phyloP scores from a whole-genome alignment of 345 rosid species.

The Syzygium jambos region DNA sequence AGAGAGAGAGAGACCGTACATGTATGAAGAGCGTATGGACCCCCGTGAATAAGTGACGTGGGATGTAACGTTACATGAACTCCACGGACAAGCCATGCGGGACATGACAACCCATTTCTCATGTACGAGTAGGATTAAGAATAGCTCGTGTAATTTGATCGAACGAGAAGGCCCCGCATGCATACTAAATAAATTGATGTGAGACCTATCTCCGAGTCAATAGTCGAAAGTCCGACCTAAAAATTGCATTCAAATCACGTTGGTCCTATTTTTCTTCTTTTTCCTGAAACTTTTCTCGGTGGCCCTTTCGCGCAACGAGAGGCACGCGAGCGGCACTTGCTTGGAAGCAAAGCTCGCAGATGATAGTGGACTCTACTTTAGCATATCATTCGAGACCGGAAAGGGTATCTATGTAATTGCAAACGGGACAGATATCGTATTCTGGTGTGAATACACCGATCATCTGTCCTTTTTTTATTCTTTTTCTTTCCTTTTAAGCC shows the following conservation, averaged over 20 bases:
- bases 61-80: neutral
- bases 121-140: neutral
- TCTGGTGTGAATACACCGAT: neutral
- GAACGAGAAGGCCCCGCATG: neutral
- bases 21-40: neutral
- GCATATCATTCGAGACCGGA: neutral
- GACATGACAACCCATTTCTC: neutral
- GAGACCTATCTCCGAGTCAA: neutral
- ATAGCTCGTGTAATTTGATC: neutral
- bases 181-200: no score
- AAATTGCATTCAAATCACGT: neutral
- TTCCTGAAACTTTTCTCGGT: neutral
- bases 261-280: neutral
- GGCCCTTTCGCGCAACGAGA: neutral
- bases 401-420: neutral
- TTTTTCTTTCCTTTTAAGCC: neutral
- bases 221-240: neutral
- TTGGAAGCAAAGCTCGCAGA: neutral
- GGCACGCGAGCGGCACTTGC: neutral
- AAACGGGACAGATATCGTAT: neutral
- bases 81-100: accelerated
- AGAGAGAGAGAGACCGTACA: neutral
- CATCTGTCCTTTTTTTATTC: neutral
- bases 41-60: neutral
- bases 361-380: neutral